Percentiles rank a stretch among this genome's conserved stretches.
Conservation (phyloP, 192 early-diverging fungal genomes). For the Mortierella claussenii region DNA sequence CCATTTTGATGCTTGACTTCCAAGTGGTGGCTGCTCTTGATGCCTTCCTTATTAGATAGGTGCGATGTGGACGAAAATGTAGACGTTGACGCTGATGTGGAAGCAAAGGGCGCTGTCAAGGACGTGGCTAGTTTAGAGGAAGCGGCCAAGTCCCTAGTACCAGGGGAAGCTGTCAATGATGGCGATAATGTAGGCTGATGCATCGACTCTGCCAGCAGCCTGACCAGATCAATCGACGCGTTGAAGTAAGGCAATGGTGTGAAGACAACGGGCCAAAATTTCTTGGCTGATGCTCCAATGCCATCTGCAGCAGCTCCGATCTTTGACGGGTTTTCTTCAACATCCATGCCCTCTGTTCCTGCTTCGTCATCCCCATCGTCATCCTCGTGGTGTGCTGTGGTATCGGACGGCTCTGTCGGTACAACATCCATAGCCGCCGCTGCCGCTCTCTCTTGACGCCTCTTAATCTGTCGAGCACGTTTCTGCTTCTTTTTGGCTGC, state of each 20-base stretch:
- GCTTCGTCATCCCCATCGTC: conserved; percentile 45
- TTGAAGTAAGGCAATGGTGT: conserved; percentile 51
- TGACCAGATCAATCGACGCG: conserved; percentile 38
- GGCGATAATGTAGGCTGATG: conserved; percentile 8
- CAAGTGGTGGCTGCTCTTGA: too few species aligned
- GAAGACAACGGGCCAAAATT: conserved; percentile 47
- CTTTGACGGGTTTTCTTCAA: background rate
- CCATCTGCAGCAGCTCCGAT: background rate
- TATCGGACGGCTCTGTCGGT: background rate
- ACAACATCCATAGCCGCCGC: conserved; percentile 15
- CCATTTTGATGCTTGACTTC: conserved; percentile 1
- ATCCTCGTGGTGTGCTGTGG: conserved; percentile 9
- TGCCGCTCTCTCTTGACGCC: conserved; percentile 30
- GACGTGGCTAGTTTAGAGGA: background rate
- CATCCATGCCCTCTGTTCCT: conserved; percentile 30
- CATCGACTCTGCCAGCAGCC: conserved; percentile 47
- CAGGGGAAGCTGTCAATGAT: background rate
- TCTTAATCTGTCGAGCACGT: conserved; percentile 22
- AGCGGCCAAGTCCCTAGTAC: background rate
- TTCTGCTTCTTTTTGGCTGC: conserved; percentile 27
- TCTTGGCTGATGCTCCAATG: background rate
- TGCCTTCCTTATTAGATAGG: background rate
- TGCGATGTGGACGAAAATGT: background rate
- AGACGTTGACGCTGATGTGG: background rate
- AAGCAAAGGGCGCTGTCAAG: background rate